These are phyloP conservation scores for Ustilago curta DNA, from an alignment of 1,284 basidiomycete species.

Conservation along the genomic window DNA sequence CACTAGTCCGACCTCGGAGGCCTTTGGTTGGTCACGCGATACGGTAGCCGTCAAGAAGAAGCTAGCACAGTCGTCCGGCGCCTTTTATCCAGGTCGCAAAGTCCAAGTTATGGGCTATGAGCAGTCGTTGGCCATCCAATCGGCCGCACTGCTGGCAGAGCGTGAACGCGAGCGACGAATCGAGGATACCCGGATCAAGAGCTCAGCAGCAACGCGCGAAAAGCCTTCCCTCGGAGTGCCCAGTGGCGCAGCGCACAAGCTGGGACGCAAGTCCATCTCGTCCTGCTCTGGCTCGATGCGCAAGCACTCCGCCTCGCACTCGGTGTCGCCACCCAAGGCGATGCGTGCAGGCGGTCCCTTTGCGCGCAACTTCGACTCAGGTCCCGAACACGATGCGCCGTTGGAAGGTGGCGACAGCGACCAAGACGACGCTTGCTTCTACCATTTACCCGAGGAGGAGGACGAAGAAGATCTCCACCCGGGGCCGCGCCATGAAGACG, in stretches of 20 bases:
- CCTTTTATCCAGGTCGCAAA: constrained; percentile 36
- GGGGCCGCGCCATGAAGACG: constrained; percentile 39
- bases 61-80: constrained; percentile 42
- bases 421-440: constrained; percentile 25
- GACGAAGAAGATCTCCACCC: constrained; percentile 33
- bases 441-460: constrained; percentile 24
- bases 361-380: constrained; percentile 34
- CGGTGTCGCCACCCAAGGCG: constrained; percentile 34
- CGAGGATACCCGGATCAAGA: constrained; percentile 32
- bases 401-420: constrained; percentile 44
- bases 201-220: constrained; percentile 23
- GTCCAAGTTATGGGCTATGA: constrained; percentile 45
- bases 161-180: constrained; percentile 37
- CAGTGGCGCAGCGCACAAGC: constrained; percentile 42
- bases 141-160: constrained; percentile 44
- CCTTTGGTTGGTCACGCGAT: constrained; percentile 44
- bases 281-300: constrained; percentile 46
- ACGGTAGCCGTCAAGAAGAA: constrained; percentile 47
- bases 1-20: constrained; percentile 28
- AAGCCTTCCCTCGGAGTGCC: constrained; percentile 38
- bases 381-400: constrained; percentile 37
- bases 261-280: constrained; percentile 52
- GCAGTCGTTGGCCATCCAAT: constrained; percentile 48
- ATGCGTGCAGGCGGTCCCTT: constrained; percentile 35
- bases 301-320: constrained; percentile 34